Evolutionary conservation across 805 yeast genomes (phyloP), one percentile per base, ranked within the genome.

Genomic region (Zygotorulaspora chibaensis): DNA sequence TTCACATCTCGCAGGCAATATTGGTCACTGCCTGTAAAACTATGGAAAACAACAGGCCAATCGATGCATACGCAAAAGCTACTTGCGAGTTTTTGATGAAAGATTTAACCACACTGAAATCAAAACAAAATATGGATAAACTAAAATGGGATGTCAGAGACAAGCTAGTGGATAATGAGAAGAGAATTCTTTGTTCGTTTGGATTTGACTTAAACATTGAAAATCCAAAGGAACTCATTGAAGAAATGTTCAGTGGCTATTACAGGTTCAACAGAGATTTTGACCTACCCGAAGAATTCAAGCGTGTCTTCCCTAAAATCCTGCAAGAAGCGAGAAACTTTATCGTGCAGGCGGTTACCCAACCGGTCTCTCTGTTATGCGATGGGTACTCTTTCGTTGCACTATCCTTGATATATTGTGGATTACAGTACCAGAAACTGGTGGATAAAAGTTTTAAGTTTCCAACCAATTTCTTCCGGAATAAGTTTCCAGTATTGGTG

Each of bases 81-180:
- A 63, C 68, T 1, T 53, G 63, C 35, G 63, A 63, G 26, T 58
- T 57, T 53, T 40, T 59, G 35, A 23, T 56, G 42, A 57, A 58
- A 45, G 55, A 53, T 34, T 38, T 52, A 25, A 54, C 56, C 3
- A 54, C 54, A 9, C 43, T 47, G 39, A 56, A 54, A 41, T 53
- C 51, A 18, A 51, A 51, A 35, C 54, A 51, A 20, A 62, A 65
- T 38, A 37, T 63, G 36, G 70, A 66, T 45, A 66, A 65, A 48
- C 55, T 65, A 40, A 64, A 63, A 44, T 66, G 70, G 70, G 66
- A 62, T 40, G 55, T 63, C 3, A 61, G 66, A 43, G 70, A 66
- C 48, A 58, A 61, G 43, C 41, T 66, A 36, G 62, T 65, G 4
- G 56, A 55, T 12, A 58, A 62, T 37, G 70, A 66, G 40, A 65